Evolutionary conservation across 139 green algal genomes (phyloP).

Genomic region (Edaphochlamys debaryana): DNA sequence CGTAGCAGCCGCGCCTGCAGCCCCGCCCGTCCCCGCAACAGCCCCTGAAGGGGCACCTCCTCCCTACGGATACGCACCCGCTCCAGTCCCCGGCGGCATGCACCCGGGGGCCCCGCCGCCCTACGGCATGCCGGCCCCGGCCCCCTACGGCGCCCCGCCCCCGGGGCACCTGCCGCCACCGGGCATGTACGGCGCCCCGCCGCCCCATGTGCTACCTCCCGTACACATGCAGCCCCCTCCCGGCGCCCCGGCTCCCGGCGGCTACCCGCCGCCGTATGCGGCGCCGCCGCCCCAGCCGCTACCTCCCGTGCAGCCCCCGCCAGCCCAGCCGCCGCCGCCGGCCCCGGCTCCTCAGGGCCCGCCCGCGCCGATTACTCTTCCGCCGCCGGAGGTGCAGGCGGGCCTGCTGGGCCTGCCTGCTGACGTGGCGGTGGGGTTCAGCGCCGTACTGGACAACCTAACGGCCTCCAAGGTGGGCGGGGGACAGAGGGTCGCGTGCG

Average conservation of each 20-base stretch:
- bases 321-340: background rate
- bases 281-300: background rate
- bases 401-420: background rate
- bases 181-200: background rate
- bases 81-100: too few relatives aligned
- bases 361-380: background rate
- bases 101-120: too few relatives aligned
- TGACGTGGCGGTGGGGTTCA: conserved; percentile 18
- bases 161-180: background rate
- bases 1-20: background rate
- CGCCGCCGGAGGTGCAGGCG: background rate
- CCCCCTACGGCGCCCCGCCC: background rate
- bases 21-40: background rate
- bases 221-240: too few relatives aligned
- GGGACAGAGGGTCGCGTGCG: too few relatives aligned
- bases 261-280: background rate
- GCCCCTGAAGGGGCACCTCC: background rate
- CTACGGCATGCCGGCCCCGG: background rate
- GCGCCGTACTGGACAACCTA: conserved; percentile 15
- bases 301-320: background rate
- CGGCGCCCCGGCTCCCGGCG: too few relatives aligned
- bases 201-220: background rate
- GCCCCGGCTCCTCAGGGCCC: too few relatives aligned
- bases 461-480: conserved; percentile 36
- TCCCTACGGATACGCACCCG: background rate